phyloP scores from a whole-genome alignment of 192 early-diverging fungal species.

The Coemansia sp. region DNA sequence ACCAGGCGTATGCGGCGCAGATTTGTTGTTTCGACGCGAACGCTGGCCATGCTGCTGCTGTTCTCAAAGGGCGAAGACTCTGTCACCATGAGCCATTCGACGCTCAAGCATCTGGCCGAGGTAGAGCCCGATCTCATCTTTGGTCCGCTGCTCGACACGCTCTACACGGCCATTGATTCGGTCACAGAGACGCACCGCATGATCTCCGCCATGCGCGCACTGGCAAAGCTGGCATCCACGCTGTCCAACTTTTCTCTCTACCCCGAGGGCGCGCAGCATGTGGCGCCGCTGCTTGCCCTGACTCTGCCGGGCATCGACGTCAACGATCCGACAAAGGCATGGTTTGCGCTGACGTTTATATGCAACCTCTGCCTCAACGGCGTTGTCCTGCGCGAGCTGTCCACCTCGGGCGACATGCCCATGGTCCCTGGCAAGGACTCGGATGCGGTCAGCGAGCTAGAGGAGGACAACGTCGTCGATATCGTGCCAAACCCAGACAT shows the following conservation, averaged over 20 bases:
- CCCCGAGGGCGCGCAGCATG: slow-evolving; percentile 79
- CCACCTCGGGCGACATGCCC: slow-evolving; percentile 37
- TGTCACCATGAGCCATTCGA: slow-evolving; percentile 45
- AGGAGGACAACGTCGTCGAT: slow-evolving; percentile 48
- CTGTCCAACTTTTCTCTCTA: slow-evolving; percentile 73
- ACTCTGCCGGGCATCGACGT: slow-evolving; percentile 88
- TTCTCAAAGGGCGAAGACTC: slow-evolving; percentile 47
- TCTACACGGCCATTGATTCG: slow-evolving; percentile 81
- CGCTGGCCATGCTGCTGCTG: slow-evolving; percentile 45
- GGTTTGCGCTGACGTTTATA: slow-evolving; percentile 46
- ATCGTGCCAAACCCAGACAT: slow-evolving; percentile 51
- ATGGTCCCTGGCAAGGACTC: slow-evolving; percentile 14
- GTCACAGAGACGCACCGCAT: slow-evolving; percentile 83
- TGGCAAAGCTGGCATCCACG: slow-evolving; percentile 68
- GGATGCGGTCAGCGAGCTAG: slow-evolving; percentile 44
- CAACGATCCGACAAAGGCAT: slow-evolving; percentile 86
- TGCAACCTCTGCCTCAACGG: slow-evolving; percentile 44
- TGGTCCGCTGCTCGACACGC: slow-evolving; percentile 74
- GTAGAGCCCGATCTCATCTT: slow-evolving; percentile 75
- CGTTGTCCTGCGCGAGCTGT: slow-evolving; percentile 45
- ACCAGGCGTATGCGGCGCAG: slow-evolving; percentile 37
- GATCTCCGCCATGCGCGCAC: slow-evolving; percentile 70
- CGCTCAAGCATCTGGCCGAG: slow-evolving; percentile 54
- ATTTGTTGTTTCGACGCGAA: slow-evolving; percentile 37
- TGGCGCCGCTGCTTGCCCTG: slow-evolving; percentile 72